phyloP scores from a whole-genome alignment of 495 filamentous ascomycete species.

The Penicillium steckii region DNA sequence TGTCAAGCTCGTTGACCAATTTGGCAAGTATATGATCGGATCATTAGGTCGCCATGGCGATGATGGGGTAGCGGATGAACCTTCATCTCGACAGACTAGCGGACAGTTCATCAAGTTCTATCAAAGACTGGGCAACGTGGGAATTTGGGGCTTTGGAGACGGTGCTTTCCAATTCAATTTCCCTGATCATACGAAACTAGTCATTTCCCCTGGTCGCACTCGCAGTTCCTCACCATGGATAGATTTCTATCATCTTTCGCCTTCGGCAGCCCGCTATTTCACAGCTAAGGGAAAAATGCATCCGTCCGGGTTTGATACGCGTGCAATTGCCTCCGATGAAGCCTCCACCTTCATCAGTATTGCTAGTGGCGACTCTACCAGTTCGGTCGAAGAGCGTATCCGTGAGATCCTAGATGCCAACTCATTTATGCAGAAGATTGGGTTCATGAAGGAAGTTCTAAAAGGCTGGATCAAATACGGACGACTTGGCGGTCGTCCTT shows the following conservation, averaged over 20 bases:
- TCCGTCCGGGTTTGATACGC: conserved; percentile 46
- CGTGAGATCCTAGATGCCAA: conserved; percentile 70
- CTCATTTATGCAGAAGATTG: conserved; percentile 73
- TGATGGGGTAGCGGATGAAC: conserved; percentile 35
- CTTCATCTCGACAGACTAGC: conserved; percentile 29
- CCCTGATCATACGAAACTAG: conserved; percentile 93
- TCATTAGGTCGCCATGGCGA: conserved; percentile 51
- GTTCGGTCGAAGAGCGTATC: conserved; percentile 54
- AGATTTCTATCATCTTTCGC: conserved; percentile 80
- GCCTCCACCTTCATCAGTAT: conserved; percentile 60
- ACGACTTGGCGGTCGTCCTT: conserved; percentile 58
- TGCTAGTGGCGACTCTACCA: conserved; percentile 51
- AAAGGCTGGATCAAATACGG: conserved; percentile 71
- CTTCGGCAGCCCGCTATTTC: conserved; percentile 64
- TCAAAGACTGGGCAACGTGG: conserved; percentile 81
- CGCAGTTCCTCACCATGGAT: conserved; percentile 58
- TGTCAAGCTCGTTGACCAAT: conserved; percentile 83
- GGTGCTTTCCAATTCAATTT: conserved; percentile 95
- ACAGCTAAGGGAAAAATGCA: conserved; percentile 59
- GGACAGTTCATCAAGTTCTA: conserved; percentile 81
- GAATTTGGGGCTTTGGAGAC: conserved; percentile 86
- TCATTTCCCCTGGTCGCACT: conserved; percentile 70
- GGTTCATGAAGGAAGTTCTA: conserved; percentile 68
- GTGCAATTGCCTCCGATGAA: conserved; percentile 58
- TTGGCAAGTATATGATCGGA: conserved; percentile 90